phyloP scores from a whole-genome alignment of 495 filamentous ascomycete species.

The Aspergillus bridgeri region DNA sequence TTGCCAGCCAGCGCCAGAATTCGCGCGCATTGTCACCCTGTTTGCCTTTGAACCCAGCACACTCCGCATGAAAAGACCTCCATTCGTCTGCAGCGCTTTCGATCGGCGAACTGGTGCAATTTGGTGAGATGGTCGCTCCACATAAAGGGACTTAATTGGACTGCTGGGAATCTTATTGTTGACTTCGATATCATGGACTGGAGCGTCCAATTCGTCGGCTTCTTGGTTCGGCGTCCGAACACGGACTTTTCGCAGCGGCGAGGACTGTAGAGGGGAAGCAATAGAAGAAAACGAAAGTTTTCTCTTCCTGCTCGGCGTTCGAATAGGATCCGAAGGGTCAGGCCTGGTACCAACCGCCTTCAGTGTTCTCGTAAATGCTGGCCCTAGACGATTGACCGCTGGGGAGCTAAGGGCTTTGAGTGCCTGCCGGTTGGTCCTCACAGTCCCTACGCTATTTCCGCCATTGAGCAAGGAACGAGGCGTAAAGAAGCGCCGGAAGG shows the following conservation, averaged over 20 bases:
- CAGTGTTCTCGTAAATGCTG: constrained; percentile 42
- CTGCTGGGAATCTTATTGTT: constrained; percentile 11
- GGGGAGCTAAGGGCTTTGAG: constrained; percentile 68
- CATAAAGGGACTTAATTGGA: constrained; percentile 12
- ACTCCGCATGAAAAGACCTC: constrained; percentile 41
- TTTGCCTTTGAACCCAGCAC: constrained; percentile 33
- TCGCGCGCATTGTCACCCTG: constrained; percentile 37
- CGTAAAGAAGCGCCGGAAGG: constrained; percentile 81
- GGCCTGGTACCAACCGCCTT: constrained; percentile 31
- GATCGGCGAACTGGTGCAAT: constrained; percentile 41
- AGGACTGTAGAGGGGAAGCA: constrained; percentile 54
- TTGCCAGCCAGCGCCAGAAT: constrained; percentile 59
- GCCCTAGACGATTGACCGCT: constrained; percentile 55
- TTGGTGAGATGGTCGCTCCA: constrained; percentile 23
- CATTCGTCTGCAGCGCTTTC: constrained; percentile 39
- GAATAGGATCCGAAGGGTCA: constrained; percentile 29
- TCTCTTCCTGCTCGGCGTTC: constrained; percentile 42
- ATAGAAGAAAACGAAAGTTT: constrained; percentile 45
- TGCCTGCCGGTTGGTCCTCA: constrained; percentile 58
- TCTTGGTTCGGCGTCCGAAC: constrained; percentile 30
- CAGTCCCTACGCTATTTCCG: constrained; percentile 36
- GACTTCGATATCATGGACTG: constrained; percentile 33
- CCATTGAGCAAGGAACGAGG: constrained; percentile 53
- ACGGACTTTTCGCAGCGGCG: constrained; percentile 47
- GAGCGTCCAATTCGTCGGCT: constrained; percentile 30